Percentiles rank a stretch among this genome's conserved stretches.
Evolutionary conservation across 805 yeast species (phyloP).

Genomic region (Yamadazyma phyllophila): DNA sequence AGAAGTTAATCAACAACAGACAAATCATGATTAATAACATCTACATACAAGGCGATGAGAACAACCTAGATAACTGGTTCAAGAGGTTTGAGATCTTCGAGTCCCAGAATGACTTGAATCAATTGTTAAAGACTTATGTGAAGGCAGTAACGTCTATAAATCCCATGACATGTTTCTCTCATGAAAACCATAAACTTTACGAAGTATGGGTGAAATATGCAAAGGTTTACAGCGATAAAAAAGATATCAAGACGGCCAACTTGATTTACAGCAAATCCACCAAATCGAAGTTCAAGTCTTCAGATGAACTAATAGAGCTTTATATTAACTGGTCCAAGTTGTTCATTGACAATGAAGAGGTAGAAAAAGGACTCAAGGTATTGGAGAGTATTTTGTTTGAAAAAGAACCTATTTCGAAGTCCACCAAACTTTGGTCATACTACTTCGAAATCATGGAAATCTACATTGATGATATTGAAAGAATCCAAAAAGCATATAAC

Average conservation of each 20-base stretch:
- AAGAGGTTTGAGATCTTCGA: conserved; percentile 50
- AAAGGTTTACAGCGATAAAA: conserved; percentile 52
- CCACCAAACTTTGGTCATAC: conserved; percentile 66
- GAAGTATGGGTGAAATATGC: conserved; percentile 74
- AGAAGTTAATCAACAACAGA: conserved; percentile 54
- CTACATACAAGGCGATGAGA: conserved; percentile 55
- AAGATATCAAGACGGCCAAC: conserved; percentile 59
- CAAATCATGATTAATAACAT: conserved; percentile 65
- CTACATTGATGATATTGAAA: conserved; percentile 26
- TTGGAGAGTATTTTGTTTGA: conserved; percentile 30
- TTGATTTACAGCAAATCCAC: conserved; percentile 61
- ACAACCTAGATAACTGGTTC: conserved; percentile 69
- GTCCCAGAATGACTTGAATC: conserved; percentile 34
- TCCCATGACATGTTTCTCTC: conserved; percentile 46
- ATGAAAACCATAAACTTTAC: conserved; percentile 39
- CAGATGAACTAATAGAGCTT: conserved; percentile 64
- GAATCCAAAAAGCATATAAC: conserved; percentile 25
- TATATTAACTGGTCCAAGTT: conserved; percentile 77
- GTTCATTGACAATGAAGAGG: conserved; percentile 49
- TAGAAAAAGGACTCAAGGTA: conserved; percentile 38
- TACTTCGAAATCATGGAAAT: conserved; percentile 71
- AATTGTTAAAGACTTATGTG: conserved; percentile 51
- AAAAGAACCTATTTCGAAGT: conserved; percentile 44
- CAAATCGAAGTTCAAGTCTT: conserved; percentile 62
- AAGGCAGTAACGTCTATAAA: conserved; percentile 65